Conservation (phyloP, 768 basidiomycete species). For the Auriscalpium vulgare region DNA sequence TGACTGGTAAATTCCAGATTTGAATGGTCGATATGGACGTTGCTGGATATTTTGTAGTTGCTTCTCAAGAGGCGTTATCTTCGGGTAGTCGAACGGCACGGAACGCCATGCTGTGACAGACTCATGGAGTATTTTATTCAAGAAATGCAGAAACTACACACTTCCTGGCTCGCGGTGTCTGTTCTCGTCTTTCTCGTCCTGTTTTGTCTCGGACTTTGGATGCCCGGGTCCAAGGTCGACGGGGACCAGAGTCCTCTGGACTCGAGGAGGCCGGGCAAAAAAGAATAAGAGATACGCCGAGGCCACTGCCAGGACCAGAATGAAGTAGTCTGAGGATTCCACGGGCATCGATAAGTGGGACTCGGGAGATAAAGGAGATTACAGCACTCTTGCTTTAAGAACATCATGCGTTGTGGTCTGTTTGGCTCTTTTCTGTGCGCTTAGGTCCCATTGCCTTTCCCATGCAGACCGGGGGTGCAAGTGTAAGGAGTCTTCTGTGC, state of each 20-base stretch:
- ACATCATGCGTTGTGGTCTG: not conserved
- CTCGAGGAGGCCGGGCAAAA: no score
- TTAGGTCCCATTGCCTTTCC: not conserved
- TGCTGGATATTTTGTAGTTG: constrained; percentile 40
- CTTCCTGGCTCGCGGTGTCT: constrained; percentile 20
- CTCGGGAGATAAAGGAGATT: not conserved
- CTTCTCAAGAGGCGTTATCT: constrained; percentile 32
- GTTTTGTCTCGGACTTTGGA: no score
- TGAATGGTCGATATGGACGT: constrained; percentile 59
- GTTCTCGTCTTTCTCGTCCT: constrained; percentile 6
- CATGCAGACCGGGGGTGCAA: no score
- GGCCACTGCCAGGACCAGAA: no score
- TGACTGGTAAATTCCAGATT: constrained; percentile 55
- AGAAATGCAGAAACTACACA: not conserved
- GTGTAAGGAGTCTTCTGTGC: no score
- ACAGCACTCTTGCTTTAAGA: not conserved
- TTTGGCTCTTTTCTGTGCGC: no score
- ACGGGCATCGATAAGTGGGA: no score
- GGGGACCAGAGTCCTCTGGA: no score
- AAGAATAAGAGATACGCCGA: no score
- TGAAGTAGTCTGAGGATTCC: no score
- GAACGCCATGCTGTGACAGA: constrained; percentile 42
- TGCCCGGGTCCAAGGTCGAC: no score
- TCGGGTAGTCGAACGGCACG: constrained; percentile 42
- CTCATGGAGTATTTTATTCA: not conserved